Evolutionary conservation across 768 basidiomycete species (phyloP), one percentile per base, ranked within the genome.

Genomic region (Candolleomyces eurysporus): DNA sequence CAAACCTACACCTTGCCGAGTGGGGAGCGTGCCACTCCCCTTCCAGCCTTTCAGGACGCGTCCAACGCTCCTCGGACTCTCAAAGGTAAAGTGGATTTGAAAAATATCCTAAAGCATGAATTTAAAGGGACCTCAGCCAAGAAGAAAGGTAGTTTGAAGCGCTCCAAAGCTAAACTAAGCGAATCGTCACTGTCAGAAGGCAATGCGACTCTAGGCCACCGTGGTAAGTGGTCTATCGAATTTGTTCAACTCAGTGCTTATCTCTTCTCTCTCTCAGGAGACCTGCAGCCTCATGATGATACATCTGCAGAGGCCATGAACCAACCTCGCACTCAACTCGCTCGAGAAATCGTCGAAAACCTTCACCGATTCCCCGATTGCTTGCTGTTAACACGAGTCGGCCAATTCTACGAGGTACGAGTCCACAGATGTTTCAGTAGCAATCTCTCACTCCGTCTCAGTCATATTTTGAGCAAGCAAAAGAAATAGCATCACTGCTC

Each of bases 401-500:
- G 96, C 14, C 89, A 94, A 67, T 98, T 98, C 72, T 98, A 96
- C 69, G 96, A 98, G 84, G 96, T 93, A 71, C 45, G 76, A 26
- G 26, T 26, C 26, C 22, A 16, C 14, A 50, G 46, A 49, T 51
- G 59, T 55, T 57, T 48, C 21, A 4, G 54, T 26, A 19, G 19
- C 9, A 22, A 17, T 36, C 42, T 32, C 7, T 61, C 43, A 39
- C 65, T 55, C 62, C 56, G 22, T 26, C 22, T 9, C 58, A 98
- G 95, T 96, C 96, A 0, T 97, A 97, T 72, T 98, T 96, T 66
- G 89, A 92, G 45, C 96, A 96, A 80, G 94, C 95, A 8, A 75
- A 78, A 14, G 87, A 91, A 61, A 86, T 98, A 6, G 80, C 94
- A 4, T 80, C 78, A 32, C 76, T 95, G 16, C 81, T 97, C 11